Evolutionary conservation across 495 filamentous ascomycete species (phyloP), one percentile per base, ranked within the genome.

Genomic region (Hypoxylon lienhwacheense): DNA sequence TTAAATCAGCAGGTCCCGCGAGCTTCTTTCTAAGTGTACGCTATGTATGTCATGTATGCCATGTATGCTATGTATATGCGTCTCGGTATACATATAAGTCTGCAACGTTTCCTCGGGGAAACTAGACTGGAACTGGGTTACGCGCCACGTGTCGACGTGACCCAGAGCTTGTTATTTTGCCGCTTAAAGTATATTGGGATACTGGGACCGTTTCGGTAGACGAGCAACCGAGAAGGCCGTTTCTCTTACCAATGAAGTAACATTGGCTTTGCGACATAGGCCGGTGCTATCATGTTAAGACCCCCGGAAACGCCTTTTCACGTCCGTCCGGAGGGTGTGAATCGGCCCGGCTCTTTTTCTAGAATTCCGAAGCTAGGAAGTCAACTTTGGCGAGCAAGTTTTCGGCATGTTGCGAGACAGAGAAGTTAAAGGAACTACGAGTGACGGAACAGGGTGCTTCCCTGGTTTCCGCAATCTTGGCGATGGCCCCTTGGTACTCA

Each of bases 41-140:
- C n/a, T 6, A 35, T 4, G 3, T n/a, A 7, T 4, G 51, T 41
- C n/a, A n/a, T n/a, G n/a, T n/a, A n/a, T n/a, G 51, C 31, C 51
- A n/a, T 51, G 43, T 20, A 45, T 20, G 11, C n/a, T 6, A 35
- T 4, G 3, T n/a, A 7, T 4, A 55, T 41, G 57, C 40, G 29
- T 47, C 34, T 61, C 51, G 36, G 47, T 52, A 47, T 55, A 55
- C 20, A 31, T 35, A 14, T 46, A 22, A 47, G 47, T 56, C 50
- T 61, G 52, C 58, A 61, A 61, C 58, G 58, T 61, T 61, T 55
- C 58, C 17, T 55, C 41, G 24, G n/a, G n/a, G n/a, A 41, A 36
- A 19, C 44, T 40, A 46, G 51, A 55, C 39, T 46, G 28, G 40
- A 47, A n/a, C 26, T 47, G 25, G 33, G 19, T 15, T 51, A 52